Conservation (phyloP, 768 basidiomycete genomes). For the Pluteus cervinus region DNA sequence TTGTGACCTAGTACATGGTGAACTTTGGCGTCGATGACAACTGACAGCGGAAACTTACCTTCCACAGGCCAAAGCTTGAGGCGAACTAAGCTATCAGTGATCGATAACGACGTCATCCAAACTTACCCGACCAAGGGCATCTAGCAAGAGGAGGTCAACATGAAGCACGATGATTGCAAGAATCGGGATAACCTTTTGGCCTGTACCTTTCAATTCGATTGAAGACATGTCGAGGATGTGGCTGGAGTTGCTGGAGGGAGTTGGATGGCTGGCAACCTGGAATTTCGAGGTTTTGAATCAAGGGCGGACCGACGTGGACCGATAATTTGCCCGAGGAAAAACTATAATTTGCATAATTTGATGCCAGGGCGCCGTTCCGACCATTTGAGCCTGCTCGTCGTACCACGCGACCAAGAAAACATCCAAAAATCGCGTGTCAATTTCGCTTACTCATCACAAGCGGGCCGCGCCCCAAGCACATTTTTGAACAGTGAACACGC, state of each 20-base stretch:
- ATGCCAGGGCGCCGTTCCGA: no score
- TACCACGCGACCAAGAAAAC: no score
- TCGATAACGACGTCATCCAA: neutral
- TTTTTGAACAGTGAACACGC: no score
- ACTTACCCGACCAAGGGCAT: conserved; percentile 71
- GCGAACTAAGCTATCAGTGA: conserved; percentile 7
- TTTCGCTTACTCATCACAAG: no score
- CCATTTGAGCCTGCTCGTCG: no score
- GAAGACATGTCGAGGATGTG: conserved; percentile 35
- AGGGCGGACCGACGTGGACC: no score
- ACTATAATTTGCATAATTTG: no score
- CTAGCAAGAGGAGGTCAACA: conserved; percentile 23
- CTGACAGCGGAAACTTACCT: conserved; percentile 38
- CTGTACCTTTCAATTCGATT: conserved; percentile 52
- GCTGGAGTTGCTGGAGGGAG: neutral
- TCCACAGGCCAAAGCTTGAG: conserved; percentile 64
- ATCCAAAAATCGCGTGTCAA: no score
- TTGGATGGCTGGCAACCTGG: no score
- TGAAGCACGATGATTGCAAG: conserved; percentile 1
- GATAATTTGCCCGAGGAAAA: no score
- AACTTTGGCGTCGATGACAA: conserved; percentile 28
- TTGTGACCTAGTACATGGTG: conserved; percentile 44
- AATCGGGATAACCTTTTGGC: conserved; percentile 39
- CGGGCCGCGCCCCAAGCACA: no score
- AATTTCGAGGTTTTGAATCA: no score